phyloP scores from a whole-genome alignment of 2,329 filamentous ascomycete genomes.

The Microsporum ferrugineum region DNA sequence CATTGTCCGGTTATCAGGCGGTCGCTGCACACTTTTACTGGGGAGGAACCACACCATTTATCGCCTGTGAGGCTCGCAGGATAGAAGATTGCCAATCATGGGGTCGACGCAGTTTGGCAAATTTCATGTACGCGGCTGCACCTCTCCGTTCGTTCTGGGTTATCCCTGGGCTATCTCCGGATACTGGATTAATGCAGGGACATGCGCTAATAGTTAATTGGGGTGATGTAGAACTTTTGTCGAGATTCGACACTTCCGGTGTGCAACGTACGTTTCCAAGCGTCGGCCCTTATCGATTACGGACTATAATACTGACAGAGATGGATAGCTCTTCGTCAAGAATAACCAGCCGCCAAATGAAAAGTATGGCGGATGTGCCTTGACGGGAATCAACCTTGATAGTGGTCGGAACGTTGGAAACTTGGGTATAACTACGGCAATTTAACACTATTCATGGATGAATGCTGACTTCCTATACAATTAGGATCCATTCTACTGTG shows the following conservation, averaged over 20 bases:
- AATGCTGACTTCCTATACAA: not conserved
- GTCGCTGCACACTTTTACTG: not conserved
- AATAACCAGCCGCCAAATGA: constrained; percentile 47
- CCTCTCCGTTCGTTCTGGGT: not conserved
- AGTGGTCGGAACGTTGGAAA: constrained; percentile 61
- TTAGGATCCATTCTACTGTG: constrained; percentile 77
- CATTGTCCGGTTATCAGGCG: not conserved
- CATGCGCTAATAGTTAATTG: constrained; percentile 1
- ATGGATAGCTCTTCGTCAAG: constrained; percentile 51
- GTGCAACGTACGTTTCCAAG: constrained; percentile 58
- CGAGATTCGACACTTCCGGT: constrained; percentile 70
- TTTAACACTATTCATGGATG: not conserved
- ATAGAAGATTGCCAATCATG: constrained; percentile 24
- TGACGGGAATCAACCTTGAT: constrained; percentile 63
- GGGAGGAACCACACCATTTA: not conserved
- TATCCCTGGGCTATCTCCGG: not conserved
- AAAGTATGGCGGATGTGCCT: constrained; percentile 58
- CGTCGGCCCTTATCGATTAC: constrained; percentile 1
- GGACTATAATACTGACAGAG: constrained; percentile 14
- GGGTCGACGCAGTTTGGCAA: constrained; percentile 48
- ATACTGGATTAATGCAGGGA: not conserved
- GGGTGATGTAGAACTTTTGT: constrained; percentile 57
- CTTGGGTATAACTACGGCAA: constrained; percentile 49
- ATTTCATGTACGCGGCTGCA: constrained; percentile 41
- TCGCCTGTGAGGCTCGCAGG: not conserved